A percentile compares a stretch with the other conserved stretches of the same genome.
Conservation (phyloP, 75 land plant genomes). For the Pseudotsuga menziesii region DNA sequence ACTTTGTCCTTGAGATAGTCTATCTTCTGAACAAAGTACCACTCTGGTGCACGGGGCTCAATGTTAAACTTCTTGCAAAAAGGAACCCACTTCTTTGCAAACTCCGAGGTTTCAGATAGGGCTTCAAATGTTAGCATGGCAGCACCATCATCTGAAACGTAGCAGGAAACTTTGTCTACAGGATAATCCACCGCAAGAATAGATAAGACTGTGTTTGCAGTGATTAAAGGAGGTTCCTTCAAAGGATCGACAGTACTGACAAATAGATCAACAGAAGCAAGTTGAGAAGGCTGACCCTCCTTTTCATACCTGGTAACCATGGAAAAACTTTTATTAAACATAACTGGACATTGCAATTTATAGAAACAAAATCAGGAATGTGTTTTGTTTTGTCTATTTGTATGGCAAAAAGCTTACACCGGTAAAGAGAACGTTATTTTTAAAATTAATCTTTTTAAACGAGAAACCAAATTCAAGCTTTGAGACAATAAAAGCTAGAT, state of each 20-base stretch:
- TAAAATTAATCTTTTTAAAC: neutral
- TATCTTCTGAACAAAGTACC: slow-evolving; percentile 65
- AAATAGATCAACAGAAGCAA: slow-evolving; percentile 67
- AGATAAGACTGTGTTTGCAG: slow-evolving; percentile 84
- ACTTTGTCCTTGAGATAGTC: slow-evolving; percentile 75
- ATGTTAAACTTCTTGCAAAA: slow-evolving; percentile 70
- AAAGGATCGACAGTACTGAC: slow-evolving; percentile 80
- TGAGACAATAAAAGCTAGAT: neutral
- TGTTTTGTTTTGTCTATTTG: neutral
- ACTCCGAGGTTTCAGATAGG: slow-evolving; percentile 70
- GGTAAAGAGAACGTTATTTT: neutral
- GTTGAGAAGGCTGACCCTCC: slow-evolving; percentile 56
- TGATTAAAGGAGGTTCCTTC: slow-evolving; percentile 85
- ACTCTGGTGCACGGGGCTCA: slow-evolving; percentile 77
- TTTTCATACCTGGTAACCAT: slow-evolving; percentile 57
- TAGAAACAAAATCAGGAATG: neutral
- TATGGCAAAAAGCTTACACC: neutral
- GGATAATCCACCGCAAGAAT: slow-evolving; percentile 86
- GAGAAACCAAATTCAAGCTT: neutral
- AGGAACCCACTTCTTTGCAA: slow-evolving; percentile 78
- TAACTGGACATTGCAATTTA: neutral
- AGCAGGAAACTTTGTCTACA: slow-evolving; percentile 70
- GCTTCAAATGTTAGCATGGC: slow-evolving; percentile 87
- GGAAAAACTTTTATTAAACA: slow-evolving; percentile 2
- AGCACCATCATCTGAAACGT: slow-evolving; percentile 75